These are phyloP conservation scores for Cornus controversa DNA, from an alignment of 148 eudicot species.

Conservation along the genomic window DNA sequence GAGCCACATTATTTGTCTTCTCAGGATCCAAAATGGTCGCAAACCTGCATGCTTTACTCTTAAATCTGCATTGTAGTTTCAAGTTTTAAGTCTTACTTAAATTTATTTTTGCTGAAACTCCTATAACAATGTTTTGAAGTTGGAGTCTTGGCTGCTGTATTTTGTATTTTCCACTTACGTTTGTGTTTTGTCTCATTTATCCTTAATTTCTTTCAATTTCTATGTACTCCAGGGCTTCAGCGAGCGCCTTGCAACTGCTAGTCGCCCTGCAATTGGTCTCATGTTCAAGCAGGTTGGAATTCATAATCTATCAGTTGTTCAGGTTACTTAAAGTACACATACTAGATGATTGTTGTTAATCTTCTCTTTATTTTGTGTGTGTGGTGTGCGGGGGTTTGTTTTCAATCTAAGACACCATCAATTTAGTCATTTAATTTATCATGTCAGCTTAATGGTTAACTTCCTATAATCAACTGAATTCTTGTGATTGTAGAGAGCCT, in stretches of 20 bases:
- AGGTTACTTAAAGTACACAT: not conserved
- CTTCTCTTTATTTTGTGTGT: not conserved
- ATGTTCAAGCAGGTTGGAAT: constrained; percentile 93
- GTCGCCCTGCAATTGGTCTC: constrained; percentile 88
- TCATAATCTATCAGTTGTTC: not conserved
- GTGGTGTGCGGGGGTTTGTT: too few relatives aligned
- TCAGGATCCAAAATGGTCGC: not conserved
- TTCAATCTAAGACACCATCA: not conserved
- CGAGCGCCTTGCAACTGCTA: constrained; percentile 89
- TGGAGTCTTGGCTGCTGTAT: not conserved
- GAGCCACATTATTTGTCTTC: not conserved
- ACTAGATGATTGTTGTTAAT: not conserved
- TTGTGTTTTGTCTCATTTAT: not conserved
- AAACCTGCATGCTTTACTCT: not conserved
- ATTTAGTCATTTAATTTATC: not conserved
- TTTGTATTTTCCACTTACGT: not conserved
- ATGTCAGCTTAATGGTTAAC: not conserved
- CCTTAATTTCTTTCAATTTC: not conserved
- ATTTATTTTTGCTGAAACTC: not conserved
- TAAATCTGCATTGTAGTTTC: not conserved
- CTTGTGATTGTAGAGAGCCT: not conserved
- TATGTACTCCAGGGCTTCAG: constrained; percentile 73
- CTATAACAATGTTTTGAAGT: not conserved
- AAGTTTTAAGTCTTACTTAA: not conserved
- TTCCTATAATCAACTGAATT: not conserved